A percentile compares a stretch with the other conserved stretches of the same genome.
Conservation (phyloP, 192 early-diverging fungal genomes). For the Coemansia sp. region DNA sequence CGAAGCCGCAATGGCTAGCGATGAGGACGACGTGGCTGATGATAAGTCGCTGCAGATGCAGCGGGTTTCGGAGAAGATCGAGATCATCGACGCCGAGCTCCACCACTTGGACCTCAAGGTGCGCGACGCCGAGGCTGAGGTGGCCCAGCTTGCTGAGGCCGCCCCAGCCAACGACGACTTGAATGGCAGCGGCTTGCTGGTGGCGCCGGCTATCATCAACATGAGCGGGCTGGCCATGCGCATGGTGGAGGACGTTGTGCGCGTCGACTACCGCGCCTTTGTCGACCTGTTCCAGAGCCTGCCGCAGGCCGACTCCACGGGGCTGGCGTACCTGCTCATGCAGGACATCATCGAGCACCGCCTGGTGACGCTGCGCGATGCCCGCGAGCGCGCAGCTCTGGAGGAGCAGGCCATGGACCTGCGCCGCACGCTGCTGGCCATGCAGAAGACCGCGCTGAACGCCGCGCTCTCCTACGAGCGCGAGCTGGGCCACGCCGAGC, state of each 20-base stretch:
- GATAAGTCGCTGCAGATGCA: constrained; percentile 13
- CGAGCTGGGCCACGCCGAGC: constrained; percentile 47
- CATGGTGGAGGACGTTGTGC: constrained; percentile 54
- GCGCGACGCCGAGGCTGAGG: constrained; percentile 46
- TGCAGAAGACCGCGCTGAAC: constrained; percentile 51
- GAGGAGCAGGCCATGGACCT: constrained; percentile 47
- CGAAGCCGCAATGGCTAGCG: background rate
- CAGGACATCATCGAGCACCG: constrained; percentile 50
- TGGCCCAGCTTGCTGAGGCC: constrained; percentile 44
- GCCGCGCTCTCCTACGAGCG: constrained; percentile 50
- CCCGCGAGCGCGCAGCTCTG: constrained; percentile 19
- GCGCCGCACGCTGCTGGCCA: constrained; percentile 50
- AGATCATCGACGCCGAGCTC: constrained; percentile 53
- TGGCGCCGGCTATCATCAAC: constrained; percentile 31
- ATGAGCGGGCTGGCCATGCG: constrained; percentile 55
- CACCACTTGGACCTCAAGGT: constrained; percentile 50
- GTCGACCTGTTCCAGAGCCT: constrained; percentile 30
- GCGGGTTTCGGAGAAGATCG: constrained; percentile 35
- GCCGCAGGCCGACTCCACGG: constrained; percentile 28
- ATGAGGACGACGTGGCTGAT: constrained; percentile 8
- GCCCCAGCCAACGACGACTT: background rate
- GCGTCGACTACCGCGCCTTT: constrained; percentile 48
- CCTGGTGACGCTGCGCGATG: constrained; percentile 32
- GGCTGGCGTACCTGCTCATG: constrained; percentile 38
- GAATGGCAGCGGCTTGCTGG: constrained; percentile 16